Evolutionary conservation across 352 stramenopile genomes (phyloP), one percentile per base, ranked within the genome.

Genomic region (Thraustochytrium striatum): DNA sequence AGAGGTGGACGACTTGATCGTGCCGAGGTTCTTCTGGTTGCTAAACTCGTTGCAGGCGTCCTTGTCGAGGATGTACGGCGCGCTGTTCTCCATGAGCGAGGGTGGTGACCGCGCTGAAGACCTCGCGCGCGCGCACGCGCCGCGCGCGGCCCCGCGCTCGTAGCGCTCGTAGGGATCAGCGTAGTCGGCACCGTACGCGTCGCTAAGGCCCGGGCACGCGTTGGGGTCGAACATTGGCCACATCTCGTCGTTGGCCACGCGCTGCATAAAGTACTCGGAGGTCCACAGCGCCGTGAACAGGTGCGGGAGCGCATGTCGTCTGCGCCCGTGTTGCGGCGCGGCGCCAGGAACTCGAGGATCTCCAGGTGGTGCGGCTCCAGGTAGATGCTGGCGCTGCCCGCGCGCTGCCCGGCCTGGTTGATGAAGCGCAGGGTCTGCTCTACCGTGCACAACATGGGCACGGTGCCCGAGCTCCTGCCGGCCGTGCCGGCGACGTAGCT

Each of bases 31-130:
- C 85, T 99, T 88, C 87, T 99, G 96, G 88, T 99, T 99, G 32
- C 90, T 97, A 84, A 99, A 99, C 81, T 82, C 82, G 85, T 99
- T 99, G 84, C 91, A 97, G 57, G 93, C 87, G 87, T 99, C 97
- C 88, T 99, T 99, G 89, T 96, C 99, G 5, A 99, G 86, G 93
- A 99, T 99, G 88, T 98, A 99, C 0, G 97, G 96, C 57, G 95
- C 98, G 62, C 96, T 96, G 1, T 95, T 99, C 87, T 99, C 96
- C 53, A 99, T 96, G 88, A 99, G 96, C 32, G 92, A 92, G 25
- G 57, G 98, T 93, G 65, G 99, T 85, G 84, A 99, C 97, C 28
- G 92, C 91, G 85, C 98, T 98, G 95, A 96, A 99, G 21, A 99
- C 85, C 84, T 98, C 87, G 82, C 98, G 95, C 0, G 96, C 96